Evolutionary conservation across 163 green algal genomes (phyloP), one percentile per base, ranked within the genome.

Genomic region (Scenedesmus sp.): DNA sequence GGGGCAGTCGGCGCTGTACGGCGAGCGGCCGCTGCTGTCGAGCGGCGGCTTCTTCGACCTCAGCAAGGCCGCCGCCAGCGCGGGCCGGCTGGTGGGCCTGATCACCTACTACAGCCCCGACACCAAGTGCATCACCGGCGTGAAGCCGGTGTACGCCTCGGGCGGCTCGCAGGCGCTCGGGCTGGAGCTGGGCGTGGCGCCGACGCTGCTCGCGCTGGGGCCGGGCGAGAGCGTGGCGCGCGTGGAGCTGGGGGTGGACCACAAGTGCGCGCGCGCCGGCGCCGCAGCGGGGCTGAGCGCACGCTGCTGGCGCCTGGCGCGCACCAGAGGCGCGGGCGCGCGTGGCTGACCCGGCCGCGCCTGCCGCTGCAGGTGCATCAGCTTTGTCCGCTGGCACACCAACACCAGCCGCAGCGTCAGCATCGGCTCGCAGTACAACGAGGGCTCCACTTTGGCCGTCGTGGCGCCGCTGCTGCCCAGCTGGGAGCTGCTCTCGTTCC

Each of bases 341-440:
- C n/a, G n/a, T n/a, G n/a, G 9, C 15, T 63, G n/a, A 44, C 24
- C 22, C 44, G 60, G 65, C 28, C 62, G 45, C 9, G 22, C 10
- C 9, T 69, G 28, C 65, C 48, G 6, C 26, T 47, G 51, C 51
- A 77, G 67, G 67, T 77, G 67, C 54, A 77, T 77, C 11, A 9
- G 7, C 6, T 77, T 60, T 36, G 22, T 77, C 13, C 31, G 34
- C 13, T 28, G n/a, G 22, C 67, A 66, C 54, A 77, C 69, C 14
- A 77, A 42, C 29, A 47, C 7, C 13, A 36, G 20, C 3, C 39
- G 26, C 0, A 54, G 31, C 3, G 22, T 39, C 24, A 66, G 17
- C 4, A 31, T 67, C 28, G 69, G 69, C 3, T 47, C 13, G 24
- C 24, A 67, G 69, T 53, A 77, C 31, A 24, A 66, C 66, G 54